Base-by-base conservation (phyloP, 306 rosid species). In the Cicer arietinum region DNA sequence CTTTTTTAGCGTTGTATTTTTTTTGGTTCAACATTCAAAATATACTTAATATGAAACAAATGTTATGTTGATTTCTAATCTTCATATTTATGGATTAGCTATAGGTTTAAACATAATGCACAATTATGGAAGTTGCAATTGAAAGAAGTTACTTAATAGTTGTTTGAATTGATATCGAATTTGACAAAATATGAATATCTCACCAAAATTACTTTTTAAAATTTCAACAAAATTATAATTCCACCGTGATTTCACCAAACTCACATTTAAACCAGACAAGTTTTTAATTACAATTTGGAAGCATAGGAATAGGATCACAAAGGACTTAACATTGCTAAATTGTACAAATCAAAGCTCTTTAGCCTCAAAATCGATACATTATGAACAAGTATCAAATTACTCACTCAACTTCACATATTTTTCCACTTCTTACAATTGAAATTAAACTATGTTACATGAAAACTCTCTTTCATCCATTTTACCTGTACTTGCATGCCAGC, bases 401-500 rank as follows among this genome's bases (percentile, higher is more conserved):
- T 41, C 53, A 46, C 46, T 79, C 62, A 63, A 8, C 71, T 41
- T 79, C 68, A 65, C 56, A 74, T 14, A 14, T 77, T 39, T 43
- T 18, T 51, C 71, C 70, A 58, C 10, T 16, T 5, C 13, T 18
- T 51, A 48, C 37, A 66, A 53, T 37, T 7, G 44, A 75, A 48
- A 59, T 14, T 10, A 53, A 18, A 69, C 54, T 61, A 82, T 46
- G 76, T 53, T 37, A 73, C 40, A 67, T 58, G 43, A 52, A 85
- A 89, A 74, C 67, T 75, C 77, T 81, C 83, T 74, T 85, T 80
- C 72, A 89, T 54, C 97, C 97, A 89, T 65, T 76, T 85, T 40
- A 77, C 83, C 46, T 87, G 92, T 16, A 80, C 9, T 70, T 84
- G 84, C 86, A 91, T 13, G 47, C 96, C 94, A 22, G 94, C 87